These are phyloP conservation scores for Lonicera japonica DNA, from an alignment of 129 eudicot genomes.

Conservation along the genomic window DNA sequence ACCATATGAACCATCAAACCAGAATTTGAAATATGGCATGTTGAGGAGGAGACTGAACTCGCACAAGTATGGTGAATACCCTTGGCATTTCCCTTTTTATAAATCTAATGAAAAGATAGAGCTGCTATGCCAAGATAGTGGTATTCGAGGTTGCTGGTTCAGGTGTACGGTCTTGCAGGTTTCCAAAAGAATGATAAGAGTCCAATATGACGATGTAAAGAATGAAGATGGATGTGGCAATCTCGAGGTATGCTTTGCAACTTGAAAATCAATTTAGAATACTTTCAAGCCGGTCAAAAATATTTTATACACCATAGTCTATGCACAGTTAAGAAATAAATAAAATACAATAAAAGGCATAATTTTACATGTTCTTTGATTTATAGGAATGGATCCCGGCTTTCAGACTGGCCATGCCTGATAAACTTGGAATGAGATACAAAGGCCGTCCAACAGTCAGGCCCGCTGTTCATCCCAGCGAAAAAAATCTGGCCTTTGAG, in stretches of 20 bases:
- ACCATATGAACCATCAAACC: conserved; percentile 27
- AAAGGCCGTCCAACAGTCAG: conserved; percentile 59
- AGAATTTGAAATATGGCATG: conserved; percentile 1
- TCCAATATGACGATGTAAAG: conserved; percentile 64
- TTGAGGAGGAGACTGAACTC: conserved; percentile 28
- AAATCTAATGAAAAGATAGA: conserved; percentile 66
- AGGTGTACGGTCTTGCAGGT: conserved; percentile 71
- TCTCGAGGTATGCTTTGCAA: conserved; percentile 59
- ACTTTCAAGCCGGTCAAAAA: too few species aligned
- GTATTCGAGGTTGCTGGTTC: conserved; percentile 98
- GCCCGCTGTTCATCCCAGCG: conserved; percentile 47
- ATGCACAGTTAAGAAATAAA: too few species aligned
- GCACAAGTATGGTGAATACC: conserved; percentile 32
- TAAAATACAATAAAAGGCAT: too few species aligned
- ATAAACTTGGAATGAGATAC: conserved; percentile 78
- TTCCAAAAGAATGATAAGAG: conserved; percentile 49
- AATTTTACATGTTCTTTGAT: background rate
- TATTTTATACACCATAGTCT: too few species aligned
- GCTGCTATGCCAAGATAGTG: conserved; percentile 85
- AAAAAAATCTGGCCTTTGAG: conserved; percentile 26
- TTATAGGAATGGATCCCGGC: conserved; percentile 80
- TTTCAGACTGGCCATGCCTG: conserved; percentile 58
- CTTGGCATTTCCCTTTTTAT: conserved; percentile 18
- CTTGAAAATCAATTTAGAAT: background rate
- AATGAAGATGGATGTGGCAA: conserved; percentile 75